phyloP scores from a whole-genome alignment of 768 basidiomycete species.

The Megacollybia marginata region DNA sequence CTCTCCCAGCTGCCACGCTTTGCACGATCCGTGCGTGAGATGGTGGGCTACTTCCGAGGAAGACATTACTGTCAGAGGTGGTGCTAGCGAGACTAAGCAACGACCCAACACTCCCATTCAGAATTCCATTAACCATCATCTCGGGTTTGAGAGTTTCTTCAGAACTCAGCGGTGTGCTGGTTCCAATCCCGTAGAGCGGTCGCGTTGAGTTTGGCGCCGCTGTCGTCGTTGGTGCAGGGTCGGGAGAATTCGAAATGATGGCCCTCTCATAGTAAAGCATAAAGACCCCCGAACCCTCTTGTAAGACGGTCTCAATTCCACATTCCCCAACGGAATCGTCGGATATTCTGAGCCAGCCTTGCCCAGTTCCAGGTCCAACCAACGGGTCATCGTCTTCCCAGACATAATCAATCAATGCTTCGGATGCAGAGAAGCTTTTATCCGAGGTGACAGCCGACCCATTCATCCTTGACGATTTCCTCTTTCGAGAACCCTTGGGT shows the following conservation, averaged over 20 bases:
- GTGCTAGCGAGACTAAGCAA: constrained; percentile 29
- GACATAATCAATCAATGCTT: constrained; percentile 32
- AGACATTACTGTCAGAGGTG: constrained; percentile 10
- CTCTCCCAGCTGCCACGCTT: constrained; percentile 43
- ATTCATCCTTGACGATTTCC: no score
- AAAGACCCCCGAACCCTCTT: constrained; percentile 72
- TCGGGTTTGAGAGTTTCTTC: constrained; percentile 62
- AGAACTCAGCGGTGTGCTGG: constrained; percentile 33
- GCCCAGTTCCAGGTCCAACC: constrained; percentile 30
- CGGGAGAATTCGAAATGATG: constrained; percentile 9
- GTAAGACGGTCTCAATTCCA: constrained; percentile 65
- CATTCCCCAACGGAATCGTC: constrained; percentile 78
- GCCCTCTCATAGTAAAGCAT: constrained; percentile 93
- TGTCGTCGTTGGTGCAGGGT: not conserved
- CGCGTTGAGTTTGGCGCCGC: no score
- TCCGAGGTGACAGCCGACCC: no score
- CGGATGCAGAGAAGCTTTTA: not conserved
- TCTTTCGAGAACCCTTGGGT: no score
- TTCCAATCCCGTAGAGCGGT: constrained; percentile 1
- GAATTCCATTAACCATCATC: constrained; percentile 28
- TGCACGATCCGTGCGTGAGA: constrained; percentile 37
- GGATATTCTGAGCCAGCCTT: constrained; percentile 83
- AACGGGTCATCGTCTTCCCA: constrained; percentile 45
- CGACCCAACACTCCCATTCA: constrained; percentile 40
- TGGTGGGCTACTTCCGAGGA: constrained; percentile 27